Percentiles rank a stretch among this genome's conserved stretches.
Conservation (phyloP, 257 asterid genomes). For the Fraxinus americana region DNA sequence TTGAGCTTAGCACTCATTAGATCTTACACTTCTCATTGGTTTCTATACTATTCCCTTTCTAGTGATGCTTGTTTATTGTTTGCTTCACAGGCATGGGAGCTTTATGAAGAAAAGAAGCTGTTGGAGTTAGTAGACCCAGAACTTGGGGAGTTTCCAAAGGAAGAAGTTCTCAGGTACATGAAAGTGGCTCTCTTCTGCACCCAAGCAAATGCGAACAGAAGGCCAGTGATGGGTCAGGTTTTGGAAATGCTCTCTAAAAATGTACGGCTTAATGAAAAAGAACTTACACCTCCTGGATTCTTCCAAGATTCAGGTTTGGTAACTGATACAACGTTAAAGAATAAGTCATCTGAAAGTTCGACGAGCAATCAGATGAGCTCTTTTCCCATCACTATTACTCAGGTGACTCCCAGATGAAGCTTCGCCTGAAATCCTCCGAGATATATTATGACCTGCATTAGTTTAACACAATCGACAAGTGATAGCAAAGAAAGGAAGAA, state of each 20-base stretch:
- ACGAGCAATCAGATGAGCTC: constrained; percentile 60
- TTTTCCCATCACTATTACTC: constrained; percentile 53
- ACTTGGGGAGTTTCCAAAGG: constrained; percentile 57
- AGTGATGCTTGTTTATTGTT: not conserved
- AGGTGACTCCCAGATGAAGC: constrained; percentile 67
- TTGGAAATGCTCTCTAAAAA: constrained; percentile 72
- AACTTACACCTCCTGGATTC: constrained; percentile 84
- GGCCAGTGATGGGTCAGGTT: constrained; percentile 93
- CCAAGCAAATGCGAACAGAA: constrained; percentile 77
- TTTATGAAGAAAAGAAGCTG: constrained; percentile 57
- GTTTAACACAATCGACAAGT: not conserved
- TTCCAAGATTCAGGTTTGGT: constrained; percentile 49
- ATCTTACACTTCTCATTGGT: not conserved
- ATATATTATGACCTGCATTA: not conserved
- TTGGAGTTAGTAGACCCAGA: constrained; percentile 77
- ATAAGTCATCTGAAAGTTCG: constrained; percentile 54
- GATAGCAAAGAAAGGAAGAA: not conserved
- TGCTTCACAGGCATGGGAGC: constrained; percentile 76
- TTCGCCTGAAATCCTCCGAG: constrained; percentile 10
- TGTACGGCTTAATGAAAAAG: constrained; percentile 66
- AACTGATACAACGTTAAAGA: constrained; percentile 37
- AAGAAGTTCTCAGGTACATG: constrained; percentile 63
- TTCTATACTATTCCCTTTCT: not conserved
- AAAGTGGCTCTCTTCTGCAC: constrained; percentile 90
- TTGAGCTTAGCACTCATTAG: not conserved